Percentiles rank a stretch among this genome's conserved stretches.
Conservation (phyloP, 148 eudicot species). For the Cornus suecica region DNA sequence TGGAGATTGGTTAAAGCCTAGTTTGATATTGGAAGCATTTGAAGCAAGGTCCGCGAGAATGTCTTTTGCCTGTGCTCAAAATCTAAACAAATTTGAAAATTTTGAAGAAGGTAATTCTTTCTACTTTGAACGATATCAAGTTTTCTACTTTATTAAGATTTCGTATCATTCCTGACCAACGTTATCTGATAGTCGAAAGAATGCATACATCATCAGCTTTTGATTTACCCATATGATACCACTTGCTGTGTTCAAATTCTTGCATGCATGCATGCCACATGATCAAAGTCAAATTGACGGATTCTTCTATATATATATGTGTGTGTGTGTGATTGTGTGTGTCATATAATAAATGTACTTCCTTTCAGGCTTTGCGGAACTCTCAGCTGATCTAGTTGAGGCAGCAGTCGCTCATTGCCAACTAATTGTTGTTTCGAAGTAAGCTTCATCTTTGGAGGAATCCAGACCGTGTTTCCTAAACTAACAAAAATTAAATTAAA, state of each 20-base stretch:
- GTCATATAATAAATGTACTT: neutral
- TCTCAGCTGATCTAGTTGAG: constrained; percentile 73
- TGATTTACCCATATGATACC: neutral
- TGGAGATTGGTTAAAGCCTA: constrained; percentile 86
- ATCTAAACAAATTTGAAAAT: constrained; percentile 59
- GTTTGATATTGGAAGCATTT: constrained; percentile 66
- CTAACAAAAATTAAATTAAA: too few relatives aligned
- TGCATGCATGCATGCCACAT: neutral
- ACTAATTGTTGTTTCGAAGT: constrained; percentile 89
- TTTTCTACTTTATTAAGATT: neutral
- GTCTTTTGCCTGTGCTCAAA: constrained; percentile 75
- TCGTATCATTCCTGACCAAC: neutral
- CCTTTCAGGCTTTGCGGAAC: constrained; percentile 79
- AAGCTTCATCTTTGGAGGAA: constrained; percentile 15
- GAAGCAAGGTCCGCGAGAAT: constrained; percentile 88
- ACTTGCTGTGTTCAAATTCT: neutral
- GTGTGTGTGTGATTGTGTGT: too few relatives aligned
- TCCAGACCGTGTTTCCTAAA: too few relatives aligned
- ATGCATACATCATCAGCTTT: neutral
- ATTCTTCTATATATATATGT: neutral
- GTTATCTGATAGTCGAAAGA: neutral
- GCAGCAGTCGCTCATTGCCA: constrained; percentile 93
- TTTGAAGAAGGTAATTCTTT: constrained; percentile 68
- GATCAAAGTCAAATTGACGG: neutral
- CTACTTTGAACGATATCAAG: neutral